Conservation (phyloP, 306 rosid species). For the Prunus davidiana region DNA sequence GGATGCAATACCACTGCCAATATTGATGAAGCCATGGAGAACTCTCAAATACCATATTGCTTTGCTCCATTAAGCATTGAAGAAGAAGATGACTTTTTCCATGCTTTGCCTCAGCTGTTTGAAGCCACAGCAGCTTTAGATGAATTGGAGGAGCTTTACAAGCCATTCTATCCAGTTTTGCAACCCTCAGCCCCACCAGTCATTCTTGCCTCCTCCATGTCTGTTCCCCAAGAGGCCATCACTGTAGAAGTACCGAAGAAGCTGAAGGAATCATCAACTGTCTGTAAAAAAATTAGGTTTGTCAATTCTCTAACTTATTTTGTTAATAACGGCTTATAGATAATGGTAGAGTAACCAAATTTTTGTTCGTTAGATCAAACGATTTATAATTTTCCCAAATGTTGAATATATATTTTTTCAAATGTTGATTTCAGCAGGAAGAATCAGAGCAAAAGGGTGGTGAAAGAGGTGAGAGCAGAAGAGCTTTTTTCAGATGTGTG, state of each 20-base stretch:
- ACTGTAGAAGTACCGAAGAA: constrained; percentile 24
- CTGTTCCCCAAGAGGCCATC: constrained; percentile 35
- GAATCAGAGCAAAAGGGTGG: constrained; percentile 51
- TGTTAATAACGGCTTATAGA: too few species aligned
- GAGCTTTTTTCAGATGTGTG: constrained; percentile 57
- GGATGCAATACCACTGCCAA: constrained; percentile 30
- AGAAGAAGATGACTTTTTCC: constrained; percentile 36
- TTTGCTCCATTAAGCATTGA: constrained; percentile 21
- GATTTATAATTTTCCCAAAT: not conserved
- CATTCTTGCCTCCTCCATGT: constrained; percentile 25
- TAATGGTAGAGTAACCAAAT: too few species aligned
- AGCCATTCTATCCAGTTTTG: constrained; percentile 54
- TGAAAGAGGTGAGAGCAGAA: constrained; percentile 58
- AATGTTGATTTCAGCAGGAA: constrained; percentile 41
- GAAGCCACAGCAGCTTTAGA: constrained; percentile 40
- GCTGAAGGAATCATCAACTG: constrained; percentile 27
- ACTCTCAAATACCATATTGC: constrained; percentile 1
- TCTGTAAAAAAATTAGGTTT: constrained; percentile 47
- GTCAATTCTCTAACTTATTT: not conserved
- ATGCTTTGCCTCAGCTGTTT: constrained; percentile 41
- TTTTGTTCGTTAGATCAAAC: too few species aligned
- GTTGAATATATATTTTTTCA: not conserved
- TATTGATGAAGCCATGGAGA: constrained; percentile 24
- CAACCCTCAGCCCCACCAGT: constrained; percentile 37
- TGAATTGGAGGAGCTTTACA: constrained; percentile 59